Base-by-base conservation (phyloP, 768 basidiomycete genomes). In the Tubosaeta sp. region DNA sequence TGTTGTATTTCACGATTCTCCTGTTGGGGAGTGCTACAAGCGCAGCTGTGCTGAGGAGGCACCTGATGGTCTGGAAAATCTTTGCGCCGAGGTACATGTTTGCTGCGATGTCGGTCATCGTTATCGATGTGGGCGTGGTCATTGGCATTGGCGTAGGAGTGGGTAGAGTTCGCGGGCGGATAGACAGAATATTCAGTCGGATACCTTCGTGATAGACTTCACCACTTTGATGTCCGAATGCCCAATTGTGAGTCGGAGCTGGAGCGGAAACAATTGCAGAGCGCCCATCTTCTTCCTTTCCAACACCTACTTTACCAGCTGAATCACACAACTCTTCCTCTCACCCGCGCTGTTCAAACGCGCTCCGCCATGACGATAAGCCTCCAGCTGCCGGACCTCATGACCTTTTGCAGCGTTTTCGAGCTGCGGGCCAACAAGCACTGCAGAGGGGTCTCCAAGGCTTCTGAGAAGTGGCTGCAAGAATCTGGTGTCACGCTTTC, bases 11-110 rank as follows among this genome's bases (percentile, higher is more conserved):
- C 65, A 69, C 77, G 6, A 61, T 72, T 5, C 62, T 94, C 22
- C 68, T 91, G 2, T 62, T 94, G 5, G 85, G 88, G 5, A 80
- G 83, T 14, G 85, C 91, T 4, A 67, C 82, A 6, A 83, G 83
- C 51, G 84, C 91, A 0, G 88, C 91, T 8, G 79, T 84, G 59
- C 70, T 95, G 47, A 71, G 93, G 57, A 67, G 93, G 42, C 94
- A 97, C 66, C 68, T 97, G 57, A 97, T 97, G 94, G 94, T 97
- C 22, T 99, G 97, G 97, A 97, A 98, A 72, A 86, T 98, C 4
- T 99, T 97, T 62, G 95, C 95, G 34, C 97, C 97, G 56, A 73
- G 95, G 56, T 97, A 95, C 65, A 95, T 97, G 86, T 65, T 81
- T 14, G 88, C 80, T 0, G 91, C 81, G 0, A 61, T 82, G 4